phyloP scores from a whole-genome alignment of 2,329 filamentous ascomycete genomes.

The Fusarium kyushuense region DNA sequence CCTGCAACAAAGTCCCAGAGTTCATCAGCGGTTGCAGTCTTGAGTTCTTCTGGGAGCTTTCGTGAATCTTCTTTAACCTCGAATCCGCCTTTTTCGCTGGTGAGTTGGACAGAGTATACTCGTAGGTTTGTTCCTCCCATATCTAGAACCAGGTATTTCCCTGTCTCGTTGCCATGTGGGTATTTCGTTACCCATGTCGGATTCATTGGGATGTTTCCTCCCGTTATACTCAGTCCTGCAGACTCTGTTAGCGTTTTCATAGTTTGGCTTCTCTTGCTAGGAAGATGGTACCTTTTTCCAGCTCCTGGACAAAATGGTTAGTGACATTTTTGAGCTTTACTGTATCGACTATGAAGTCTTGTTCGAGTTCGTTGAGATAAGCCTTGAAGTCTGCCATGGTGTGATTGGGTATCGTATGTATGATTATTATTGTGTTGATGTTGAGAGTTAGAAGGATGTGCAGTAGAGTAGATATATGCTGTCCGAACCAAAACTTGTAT shows the following conservation, averaged over 20 bases:
- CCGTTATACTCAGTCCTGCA: not conserved
- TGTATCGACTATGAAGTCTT: slow-evolving; percentile 8
- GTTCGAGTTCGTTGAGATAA: slow-evolving; percentile 4
- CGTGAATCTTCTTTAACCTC: not conserved
- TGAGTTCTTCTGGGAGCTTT: slow-evolving; percentile 5
- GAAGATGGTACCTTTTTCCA: slow-evolving; percentile 1
- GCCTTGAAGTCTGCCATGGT: not conserved
- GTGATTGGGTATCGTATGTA: not conserved
- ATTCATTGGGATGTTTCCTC: slow-evolving; percentile 16
- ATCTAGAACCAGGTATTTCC: slow-evolving; percentile 4
- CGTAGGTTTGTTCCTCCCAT: slow-evolving; percentile 16
- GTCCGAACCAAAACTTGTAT: not conserved
- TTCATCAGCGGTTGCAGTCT: not conserved
- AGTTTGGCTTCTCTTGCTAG: fast-evolving
- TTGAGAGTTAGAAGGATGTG: not conserved
- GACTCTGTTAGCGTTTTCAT: not conserved
- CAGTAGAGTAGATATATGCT: not conserved
- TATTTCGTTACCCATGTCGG: slow-evolving; percentile 25
- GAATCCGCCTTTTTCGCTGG: not conserved
- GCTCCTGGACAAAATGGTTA: slow-evolving; percentile 8
- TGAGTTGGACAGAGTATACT: not conserved
- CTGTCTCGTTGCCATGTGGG: slow-evolving; percentile 3
- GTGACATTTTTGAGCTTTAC: slow-evolving; percentile 15
- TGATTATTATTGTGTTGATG: fast-evolving
- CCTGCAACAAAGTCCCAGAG: slow-evolving; percentile 15